Base-by-base conservation (phyloP, 495 filamentous ascomycete species). In the Aspergillus incahuasiensis region DNA sequence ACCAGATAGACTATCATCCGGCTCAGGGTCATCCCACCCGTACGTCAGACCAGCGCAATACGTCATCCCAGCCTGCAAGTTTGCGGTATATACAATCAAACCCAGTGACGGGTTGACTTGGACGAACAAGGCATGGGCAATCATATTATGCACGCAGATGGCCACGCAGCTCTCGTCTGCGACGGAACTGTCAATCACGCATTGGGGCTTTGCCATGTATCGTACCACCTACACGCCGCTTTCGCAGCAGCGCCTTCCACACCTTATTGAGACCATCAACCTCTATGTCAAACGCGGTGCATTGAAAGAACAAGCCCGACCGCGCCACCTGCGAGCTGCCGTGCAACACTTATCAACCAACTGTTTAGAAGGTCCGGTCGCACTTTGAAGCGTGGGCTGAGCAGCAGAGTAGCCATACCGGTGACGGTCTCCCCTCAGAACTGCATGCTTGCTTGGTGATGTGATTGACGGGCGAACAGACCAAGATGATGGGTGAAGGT, bases 41-140 rank as follows among this genome's bases (percentile, higher is more conserved):
- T 30, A 30, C 28, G 28, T 30, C 24, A 46, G 58, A 30, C 41
- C 58, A 8, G 30, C 34, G 25, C 56, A 63, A 30, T 63, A 63
- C 9, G 60, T 51, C 9, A 25, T 18, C 5, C 49, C 56, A 18
- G 18, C 19, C 2, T 54, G 16, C 40, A 63, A 35, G 19, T 34
- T 21, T 1, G 6, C 21, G 3, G 28, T 32, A 25, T 49, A 63
- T 30, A 45, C 54, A 43, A 21, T 41, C 28, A 9, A 1, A 6
- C 20, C 40, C 5, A 59, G 39, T 9, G 53, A 57, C 18, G 57
- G 60, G 28, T 59, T 63, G 5, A 52, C 60, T 5, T 48, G 48
- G 6, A 54, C 24, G 28, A 63, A 60, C 11, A 63, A 44, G n/a
- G 5, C 21, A 8, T 22, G 15, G 6, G 43, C 5, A 12, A 63